Evolutionary conservation across 495 filamentous ascomycete species (phyloP).

Genomic region (Amniculicola lignicola): DNA sequence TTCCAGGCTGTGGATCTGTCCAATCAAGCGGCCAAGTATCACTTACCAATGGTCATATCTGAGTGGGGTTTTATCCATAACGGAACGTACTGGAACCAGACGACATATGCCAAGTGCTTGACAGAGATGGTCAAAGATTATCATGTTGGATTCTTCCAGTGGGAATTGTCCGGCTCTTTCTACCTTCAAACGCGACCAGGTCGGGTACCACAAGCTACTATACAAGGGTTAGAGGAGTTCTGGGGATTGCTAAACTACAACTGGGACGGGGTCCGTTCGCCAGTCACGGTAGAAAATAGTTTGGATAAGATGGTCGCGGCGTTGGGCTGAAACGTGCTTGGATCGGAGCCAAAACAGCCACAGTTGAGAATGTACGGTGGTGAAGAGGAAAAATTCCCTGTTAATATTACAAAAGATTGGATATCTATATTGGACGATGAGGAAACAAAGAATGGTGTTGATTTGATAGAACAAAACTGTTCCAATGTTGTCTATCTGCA

Average conservation of each 20-base stretch:
- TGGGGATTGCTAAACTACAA: slow-evolving; percentile 23
- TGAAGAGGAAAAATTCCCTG: too few species aligned
- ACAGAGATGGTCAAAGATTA: slow-evolving; percentile 46
- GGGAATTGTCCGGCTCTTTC: slow-evolving; percentile 51
- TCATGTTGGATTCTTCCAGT: slow-evolving; percentile 51
- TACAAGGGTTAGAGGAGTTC: slow-evolving; percentile 17
- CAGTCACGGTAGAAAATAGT: slow-evolving; percentile 24
- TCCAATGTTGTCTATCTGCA: too few species aligned
- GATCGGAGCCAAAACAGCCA: too few species aligned
- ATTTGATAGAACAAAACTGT: too few species aligned
- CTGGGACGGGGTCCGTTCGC: slow-evolving; percentile 8
- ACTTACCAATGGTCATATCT: slow-evolving; percentile 46
- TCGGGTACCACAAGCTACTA: slow-evolving; percentile 5
- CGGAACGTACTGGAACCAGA: slow-evolving; percentile 40
- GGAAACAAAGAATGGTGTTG: too few species aligned
- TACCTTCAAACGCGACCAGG: slow-evolving; percentile 36
- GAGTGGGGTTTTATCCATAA: slow-evolving; percentile 52
- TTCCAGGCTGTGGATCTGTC: slow-evolving; percentile 39
- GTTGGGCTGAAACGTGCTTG: neutral
- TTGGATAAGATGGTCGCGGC: slow-evolving; percentile 22
- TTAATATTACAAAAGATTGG: too few species aligned
- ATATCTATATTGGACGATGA: too few species aligned
- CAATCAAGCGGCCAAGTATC: slow-evolving; percentile 46
- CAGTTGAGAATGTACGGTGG: too few species aligned
- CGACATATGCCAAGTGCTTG: slow-evolving; percentile 45